These are phyloP conservation scores for Fraxinus latifolia DNA, from an alignment of 305 asterid genomes.

Conservation along the genomic window DNA sequence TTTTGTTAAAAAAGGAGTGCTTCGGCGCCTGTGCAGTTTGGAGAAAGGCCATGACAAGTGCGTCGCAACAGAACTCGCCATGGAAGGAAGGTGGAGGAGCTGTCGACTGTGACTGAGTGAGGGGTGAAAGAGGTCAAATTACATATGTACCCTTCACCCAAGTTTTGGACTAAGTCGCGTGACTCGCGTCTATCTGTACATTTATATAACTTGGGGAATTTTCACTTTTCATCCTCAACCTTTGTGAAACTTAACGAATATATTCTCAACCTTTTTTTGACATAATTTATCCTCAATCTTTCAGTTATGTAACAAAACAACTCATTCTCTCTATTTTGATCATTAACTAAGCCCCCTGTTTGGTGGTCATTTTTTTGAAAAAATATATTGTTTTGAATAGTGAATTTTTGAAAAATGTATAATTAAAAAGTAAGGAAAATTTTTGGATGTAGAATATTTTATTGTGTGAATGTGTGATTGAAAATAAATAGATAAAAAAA, in stretches of 20 bases:
- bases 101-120: slow-evolving; percentile 7
- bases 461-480: neutral
- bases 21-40: slow-evolving; percentile 16
- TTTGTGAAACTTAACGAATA: neutral
- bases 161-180: neutral
- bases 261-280: neutral
- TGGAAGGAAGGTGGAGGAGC: slow-evolving; percentile 2
- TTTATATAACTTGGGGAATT: neutral
- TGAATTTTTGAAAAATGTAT: neutral
- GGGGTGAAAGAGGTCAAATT: slow-evolving; percentile 21
- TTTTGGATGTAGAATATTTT: too few species aligned
- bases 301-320: too few species aligned
- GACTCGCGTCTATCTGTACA: neutral
- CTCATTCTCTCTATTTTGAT: neutral
- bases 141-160: slow-evolving; percentile 7
- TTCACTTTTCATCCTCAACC: neutral
- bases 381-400: neutral
- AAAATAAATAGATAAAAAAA: too few species aligned
- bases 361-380: neutral
- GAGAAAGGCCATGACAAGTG: slow-evolving; percentile 41
- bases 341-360: neutral
- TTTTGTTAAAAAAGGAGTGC: slow-evolving; percentile 3
- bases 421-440: too few species aligned
- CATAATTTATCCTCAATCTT: neutral
- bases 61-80: slow-evolving; percentile 47